A percentile compares a stretch with the other conserved stretches of the same genome.
Conservation (phyloP, 75 land plant species). For the Pinus taeda region DNA sequence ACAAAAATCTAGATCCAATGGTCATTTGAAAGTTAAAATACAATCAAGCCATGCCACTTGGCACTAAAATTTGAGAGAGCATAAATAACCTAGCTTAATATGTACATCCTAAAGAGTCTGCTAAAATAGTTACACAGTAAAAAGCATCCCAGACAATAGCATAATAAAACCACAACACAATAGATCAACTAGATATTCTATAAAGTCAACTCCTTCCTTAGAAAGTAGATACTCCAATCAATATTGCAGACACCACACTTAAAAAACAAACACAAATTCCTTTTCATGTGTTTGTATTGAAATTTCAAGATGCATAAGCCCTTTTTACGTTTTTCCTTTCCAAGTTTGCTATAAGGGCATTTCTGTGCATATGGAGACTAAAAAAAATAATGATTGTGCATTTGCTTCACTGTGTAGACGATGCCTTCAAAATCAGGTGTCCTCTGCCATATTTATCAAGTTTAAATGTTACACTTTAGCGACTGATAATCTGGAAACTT, state of each 20-base stretch:
- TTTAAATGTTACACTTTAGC: not conserved
- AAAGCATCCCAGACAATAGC: not conserved
- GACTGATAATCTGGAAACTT: too few relatives aligned
- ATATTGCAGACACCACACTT: not conserved
- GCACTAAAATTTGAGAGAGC: not conserved
- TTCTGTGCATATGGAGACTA: not conserved
- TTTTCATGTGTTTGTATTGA: not conserved
- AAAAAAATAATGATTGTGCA: not conserved
- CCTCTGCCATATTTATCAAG: not conserved
- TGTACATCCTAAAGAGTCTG: not conserved
- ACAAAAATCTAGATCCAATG: not conserved
- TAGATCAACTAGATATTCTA: not conserved
- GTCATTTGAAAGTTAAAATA: not conserved
- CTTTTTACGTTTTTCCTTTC: not conserved
- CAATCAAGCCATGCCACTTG: not conserved
- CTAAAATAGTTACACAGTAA: too few relatives aligned
- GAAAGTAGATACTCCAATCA: not conserved
- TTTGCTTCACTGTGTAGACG: not conserved
- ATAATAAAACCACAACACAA: not conserved
- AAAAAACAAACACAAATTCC: not conserved
- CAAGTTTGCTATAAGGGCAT: not conserved
- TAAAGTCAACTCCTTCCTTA: not conserved
- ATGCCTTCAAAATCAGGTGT: not conserved
- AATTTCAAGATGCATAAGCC: not conserved
- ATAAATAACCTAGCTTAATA: not conserved